Evolutionary conservation across 2,329 filamentous ascomycete genomes (phyloP).

Genomic region (Ploettnerulaceae sp.): DNA sequence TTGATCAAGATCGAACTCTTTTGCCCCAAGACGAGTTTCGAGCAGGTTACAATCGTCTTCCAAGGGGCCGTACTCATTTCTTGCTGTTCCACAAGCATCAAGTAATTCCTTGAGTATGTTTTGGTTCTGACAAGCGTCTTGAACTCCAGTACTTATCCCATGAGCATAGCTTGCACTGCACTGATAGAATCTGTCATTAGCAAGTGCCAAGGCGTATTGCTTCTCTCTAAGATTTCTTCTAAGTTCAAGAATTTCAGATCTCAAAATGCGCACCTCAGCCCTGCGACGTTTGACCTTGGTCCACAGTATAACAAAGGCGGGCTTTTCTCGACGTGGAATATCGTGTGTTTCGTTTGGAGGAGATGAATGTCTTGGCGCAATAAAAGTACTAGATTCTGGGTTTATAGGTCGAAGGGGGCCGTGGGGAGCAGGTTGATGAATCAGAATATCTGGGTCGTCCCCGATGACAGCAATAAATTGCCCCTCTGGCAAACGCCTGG

Average conservation of each 20-base stretch:
- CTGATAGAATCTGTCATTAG: constrained; percentile 15
- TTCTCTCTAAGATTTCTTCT: constrained; percentile 1
- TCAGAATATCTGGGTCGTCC: no score
- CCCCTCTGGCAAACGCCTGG: no score
- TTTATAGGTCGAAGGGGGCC: neutral
- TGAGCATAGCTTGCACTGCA: neutral
- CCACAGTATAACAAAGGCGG: no score
- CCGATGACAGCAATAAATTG: no score
- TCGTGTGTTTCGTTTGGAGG: no score
- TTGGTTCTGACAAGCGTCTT: neutral
- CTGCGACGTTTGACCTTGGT: constrained; percentile 6
- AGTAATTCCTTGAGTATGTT: neutral
- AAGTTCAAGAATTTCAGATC: constrained; percentile 11
- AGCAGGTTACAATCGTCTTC: constrained; percentile 23
- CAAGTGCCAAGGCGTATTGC: constrained; percentile 6
- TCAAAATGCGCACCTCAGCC: neutral
- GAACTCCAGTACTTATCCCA: neutral
- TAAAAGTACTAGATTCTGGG: neutral
- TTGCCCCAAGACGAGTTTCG: constrained; percentile 15
- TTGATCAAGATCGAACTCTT: constrained; percentile 14
- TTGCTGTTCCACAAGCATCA: constrained; percentile 12
- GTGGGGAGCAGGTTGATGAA: no score
- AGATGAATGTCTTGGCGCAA: no score
- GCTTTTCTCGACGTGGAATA: no score
- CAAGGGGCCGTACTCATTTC: constrained; percentile 24